Base-by-base conservation (phyloP, 148 eudicot genomes). In the Linanthus parryae region DNA sequence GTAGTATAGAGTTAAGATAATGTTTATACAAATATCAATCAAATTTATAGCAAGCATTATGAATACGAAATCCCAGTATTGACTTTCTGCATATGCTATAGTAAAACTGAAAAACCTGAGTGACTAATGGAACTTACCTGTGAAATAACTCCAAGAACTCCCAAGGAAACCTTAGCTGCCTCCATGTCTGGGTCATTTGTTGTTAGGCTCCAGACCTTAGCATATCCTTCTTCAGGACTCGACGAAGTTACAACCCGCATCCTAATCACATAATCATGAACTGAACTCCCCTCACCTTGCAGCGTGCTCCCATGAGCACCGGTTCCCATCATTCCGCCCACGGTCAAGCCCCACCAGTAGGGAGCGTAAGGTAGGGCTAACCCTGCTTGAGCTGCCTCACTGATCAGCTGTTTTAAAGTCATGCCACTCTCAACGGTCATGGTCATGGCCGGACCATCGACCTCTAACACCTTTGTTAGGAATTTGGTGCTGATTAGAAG, bases 291-390 rank as follows among this genome's bases (percentile, higher is more conserved):
- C 24, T 44, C 40, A 5, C 83, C 84, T 82, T 77, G 74, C 44
- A 80, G 56, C 6, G 86, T 67, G 72, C 95, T 86, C 14, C 95
- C 95, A 42, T 86, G 95, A 9, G 95, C 86, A n/a, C 95, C 95
- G 4, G 95, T 86, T 2, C 76, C 74, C 12, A 86, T 34, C 59
- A 86, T 60, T 3, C 95, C 90, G 16, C 95, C 95, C 1, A 86
- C 60, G 5, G 84, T 79, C 23, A 86, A 51, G 3, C 95, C 95
- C 86, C 75, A 82, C 86, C 86, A 86, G 36, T 86, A 86, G 0
- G 95, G 95, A 2, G 86, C 45, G 48, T 79, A 67, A 25, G 90
- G 84, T 61, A 86, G 44, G 10, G 79, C 80, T n/a, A 86, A 41
- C n/a, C 78, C 72, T 8, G 44, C 77, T 35, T 72, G 58, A 0